Evolutionary conservation across 305 asterid species (phyloP).

Genomic region (Fraxinus dipetala): DNA sequence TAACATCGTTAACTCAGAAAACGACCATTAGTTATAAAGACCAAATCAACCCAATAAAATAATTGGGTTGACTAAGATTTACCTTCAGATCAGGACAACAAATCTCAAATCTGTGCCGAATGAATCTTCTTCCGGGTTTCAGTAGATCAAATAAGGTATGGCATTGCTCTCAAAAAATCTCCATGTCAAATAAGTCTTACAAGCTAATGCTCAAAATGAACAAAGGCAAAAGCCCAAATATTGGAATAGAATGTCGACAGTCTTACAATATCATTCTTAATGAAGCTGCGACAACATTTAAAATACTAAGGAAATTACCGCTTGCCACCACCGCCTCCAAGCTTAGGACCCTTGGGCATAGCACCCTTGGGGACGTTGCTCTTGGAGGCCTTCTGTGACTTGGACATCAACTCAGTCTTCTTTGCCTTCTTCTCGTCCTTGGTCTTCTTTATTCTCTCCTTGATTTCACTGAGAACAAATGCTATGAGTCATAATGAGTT

Average conservation of each 20-base stretch:
- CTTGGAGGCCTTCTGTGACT: constrained; percentile 55
- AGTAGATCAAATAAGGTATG: background rate
- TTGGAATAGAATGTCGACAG: constrained; percentile 16
- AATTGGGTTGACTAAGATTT: background rate
- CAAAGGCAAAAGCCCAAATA: background rate
- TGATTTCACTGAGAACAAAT: constrained; percentile 56
- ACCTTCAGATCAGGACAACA: background rate
- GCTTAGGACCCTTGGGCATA: constrained; percentile 30
- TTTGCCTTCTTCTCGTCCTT: constrained; percentile 85
- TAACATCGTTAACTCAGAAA: background rate
- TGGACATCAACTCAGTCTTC: constrained; percentile 60
- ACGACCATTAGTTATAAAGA: background rate
- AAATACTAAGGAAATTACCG: constrained; percentile 29
- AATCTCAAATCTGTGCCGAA: background rate
- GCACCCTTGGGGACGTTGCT: constrained; percentile 53
- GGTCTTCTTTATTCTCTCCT: constrained; percentile 81
- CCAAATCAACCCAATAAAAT: background rate
- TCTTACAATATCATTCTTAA: constrained; percentile 10
- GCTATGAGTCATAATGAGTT: background rate
- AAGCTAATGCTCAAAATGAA: background rate
- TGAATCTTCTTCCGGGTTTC: background rate
- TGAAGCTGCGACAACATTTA: background rate
- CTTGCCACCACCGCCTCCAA: constrained; percentile 60
- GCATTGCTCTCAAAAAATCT: constrained; percentile 5
- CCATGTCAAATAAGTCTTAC: constrained; percentile 1